A percentile compares a stretch with the other conserved stretches of the same genome.
Conservation (phyloP, 176 grass and related monocot genomes). For the Ensete glaucum region DNA sequence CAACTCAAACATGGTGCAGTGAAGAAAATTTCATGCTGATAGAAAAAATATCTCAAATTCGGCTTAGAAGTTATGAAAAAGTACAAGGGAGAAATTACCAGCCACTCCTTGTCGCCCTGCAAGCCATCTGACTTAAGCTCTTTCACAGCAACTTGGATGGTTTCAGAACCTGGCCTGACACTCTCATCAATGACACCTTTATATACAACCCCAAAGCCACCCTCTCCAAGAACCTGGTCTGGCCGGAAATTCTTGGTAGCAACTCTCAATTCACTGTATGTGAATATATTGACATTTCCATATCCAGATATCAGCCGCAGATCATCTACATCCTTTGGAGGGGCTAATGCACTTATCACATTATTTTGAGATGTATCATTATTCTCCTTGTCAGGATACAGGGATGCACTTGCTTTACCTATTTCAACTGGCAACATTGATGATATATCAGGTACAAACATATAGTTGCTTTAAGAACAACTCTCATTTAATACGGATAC, state of each 20-base stretch:
- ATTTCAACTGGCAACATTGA: constrained; percentile 3
- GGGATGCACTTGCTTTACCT: background rate
- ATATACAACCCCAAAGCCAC: constrained; percentile 16
- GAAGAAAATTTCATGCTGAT: background rate
- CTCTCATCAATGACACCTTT: constrained; percentile 15
- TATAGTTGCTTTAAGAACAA: background rate
- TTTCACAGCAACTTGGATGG: constrained; percentile 14
- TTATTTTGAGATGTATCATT: background rate
- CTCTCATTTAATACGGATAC: too few species aligned
- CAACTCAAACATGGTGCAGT: background rate
- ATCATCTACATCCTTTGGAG: constrained; percentile 12
- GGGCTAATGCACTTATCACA: constrained; percentile 1
- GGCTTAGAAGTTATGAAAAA: background rate
- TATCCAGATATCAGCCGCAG: constrained; percentile 11
- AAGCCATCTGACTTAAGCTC: constrained; percentile 6
- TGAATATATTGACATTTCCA: constrained; percentile 18
- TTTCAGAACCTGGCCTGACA: constrained; percentile 10
- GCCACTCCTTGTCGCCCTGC: constrained; percentile 17
- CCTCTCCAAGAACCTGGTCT: constrained; percentile 13
- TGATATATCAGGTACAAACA: background rate
- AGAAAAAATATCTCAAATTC: background rate
- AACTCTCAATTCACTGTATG: constrained; percentile 5
- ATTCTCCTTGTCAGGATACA: background rate
- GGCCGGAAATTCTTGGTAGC: constrained; percentile 15
- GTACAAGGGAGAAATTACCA: background rate